Evolutionary conservation across 768 basidiomycete species (phyloP), one percentile per base, ranked within the genome.

Genomic region (Podaxis sp.): DNA sequence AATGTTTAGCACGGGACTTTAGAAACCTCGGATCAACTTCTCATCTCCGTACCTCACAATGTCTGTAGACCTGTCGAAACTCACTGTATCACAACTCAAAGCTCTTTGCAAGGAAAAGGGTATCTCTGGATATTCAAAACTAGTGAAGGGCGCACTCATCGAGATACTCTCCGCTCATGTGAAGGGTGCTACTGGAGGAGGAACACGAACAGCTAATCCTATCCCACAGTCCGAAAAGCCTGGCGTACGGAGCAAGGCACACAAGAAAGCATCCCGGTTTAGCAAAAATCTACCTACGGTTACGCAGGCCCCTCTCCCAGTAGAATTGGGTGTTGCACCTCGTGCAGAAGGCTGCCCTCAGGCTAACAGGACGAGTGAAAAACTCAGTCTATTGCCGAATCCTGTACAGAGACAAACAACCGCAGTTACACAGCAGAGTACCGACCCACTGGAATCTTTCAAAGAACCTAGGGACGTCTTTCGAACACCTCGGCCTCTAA

Each of bases 41-140:
- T 46, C 56, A 30, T 28, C 22, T 17, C 17, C 26, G 17, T 41
- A 53, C 17, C 41, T 63, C 37, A 49, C 44, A 10, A 38, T 64
- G 26, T 62, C 68, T 30, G 66, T 67, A n/a, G 72, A 72, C 24
- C 69, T 81, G n/a, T 74, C 70, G 50, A 81, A 78, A 68, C 71
- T 88, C 2, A 88, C 84, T 7, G 85, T 89, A 10, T 71, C 84
- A 20, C 86, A 87, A 65, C 79, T 93, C 20, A 90, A 85, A 68
- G 79, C 79, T 3, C 63, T 91, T 13, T 92, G 89, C 73, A 91
- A 88, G 69, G 88, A 87, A 56, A 80, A 74, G 59, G 76, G 80
- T 22, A 75, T 91, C 26, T 69, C 77, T 48, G 87, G 87, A 0
- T 91, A 89, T 69, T 89, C 88, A 10, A 92, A 87, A 69, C 81